Conservation (phyloP, 768 basidiomycete genomes). For the Agaricus subrufescens region DNA sequence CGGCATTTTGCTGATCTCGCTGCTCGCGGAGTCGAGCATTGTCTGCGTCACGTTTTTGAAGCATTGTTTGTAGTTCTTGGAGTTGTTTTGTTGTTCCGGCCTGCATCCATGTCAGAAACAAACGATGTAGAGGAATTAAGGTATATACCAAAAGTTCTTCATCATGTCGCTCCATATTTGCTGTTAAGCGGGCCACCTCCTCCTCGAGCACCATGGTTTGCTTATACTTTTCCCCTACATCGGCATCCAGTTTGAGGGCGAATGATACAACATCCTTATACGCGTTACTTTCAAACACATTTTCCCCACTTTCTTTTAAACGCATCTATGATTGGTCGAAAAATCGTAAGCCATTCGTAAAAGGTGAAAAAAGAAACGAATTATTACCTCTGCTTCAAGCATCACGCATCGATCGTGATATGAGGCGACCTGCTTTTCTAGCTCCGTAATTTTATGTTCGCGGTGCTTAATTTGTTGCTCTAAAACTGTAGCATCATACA, state of each 20-base stretch:
- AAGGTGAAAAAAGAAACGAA: not conserved
- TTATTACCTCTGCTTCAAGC: constrained; percentile 41
- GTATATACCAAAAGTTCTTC: constrained; percentile 27
- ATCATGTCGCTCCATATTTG: constrained; percentile 1
- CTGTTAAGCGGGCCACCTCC: constrained; percentile 4
- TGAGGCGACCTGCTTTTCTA: constrained; percentile 41
- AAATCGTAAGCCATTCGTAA: not conserved
- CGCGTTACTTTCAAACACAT: constrained; percentile 2
- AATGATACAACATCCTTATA: constrained; percentile 6
- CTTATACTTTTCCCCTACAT: constrained; percentile 5
- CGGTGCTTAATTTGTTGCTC: constrained; percentile 37
- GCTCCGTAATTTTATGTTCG: constrained; percentile 41
- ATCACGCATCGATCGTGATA: constrained; percentile 40
- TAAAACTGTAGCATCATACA: constrained; percentile 30
- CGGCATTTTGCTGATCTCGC: constrained; percentile 62
- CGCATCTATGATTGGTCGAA: not conserved
- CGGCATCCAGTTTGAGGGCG: constrained; percentile 5
- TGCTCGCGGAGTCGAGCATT: constrained; percentile 65
- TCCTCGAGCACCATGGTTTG: constrained; percentile 1
- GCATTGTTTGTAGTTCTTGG: constrained; percentile 59
- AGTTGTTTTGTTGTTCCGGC: constrained; percentile 11
- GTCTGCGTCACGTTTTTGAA: constrained; percentile 64
- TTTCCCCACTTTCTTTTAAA: constrained; percentile 5
- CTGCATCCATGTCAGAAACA: not conserved
- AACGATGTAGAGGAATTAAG: not conserved